These are phyloP conservation scores for Terfezia boudieri DNA, from an alignment of 495 filamentous ascomycete species.

Conservation along the genomic window DNA sequence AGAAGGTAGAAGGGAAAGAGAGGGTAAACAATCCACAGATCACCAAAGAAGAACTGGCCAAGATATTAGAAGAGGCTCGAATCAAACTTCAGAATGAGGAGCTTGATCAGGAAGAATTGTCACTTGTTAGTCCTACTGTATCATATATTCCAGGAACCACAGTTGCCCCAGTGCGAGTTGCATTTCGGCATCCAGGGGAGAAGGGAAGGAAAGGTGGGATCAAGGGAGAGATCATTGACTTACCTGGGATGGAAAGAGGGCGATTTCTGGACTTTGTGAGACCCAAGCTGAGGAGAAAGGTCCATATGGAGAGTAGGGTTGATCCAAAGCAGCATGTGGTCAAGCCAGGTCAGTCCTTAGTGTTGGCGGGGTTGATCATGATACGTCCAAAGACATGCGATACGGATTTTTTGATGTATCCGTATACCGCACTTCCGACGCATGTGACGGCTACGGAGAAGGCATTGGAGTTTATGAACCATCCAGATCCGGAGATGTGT, in stretches of 20 bases:
- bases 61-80: not conserved
- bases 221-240: slow-evolving; percentile 78
- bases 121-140: slow-evolving; percentile 38
- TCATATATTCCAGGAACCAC: slow-evolving; percentile 83
- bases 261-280: slow-evolving; percentile 45
- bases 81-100: not conserved
- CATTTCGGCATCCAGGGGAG: slow-evolving; percentile 26
- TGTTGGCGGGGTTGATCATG: slow-evolving; percentile 71
- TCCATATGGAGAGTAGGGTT: slow-evolving; percentile 56
- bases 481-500: slow-evolving; percentile 4
- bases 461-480: slow-evolving; percentile 28
- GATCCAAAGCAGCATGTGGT: slow-evolving; percentile 44
- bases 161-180: slow-evolving; percentile 73
- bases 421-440: slow-evolving; percentile 49
- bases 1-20: not conserved
- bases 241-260: slow-evolving; percentile 62
- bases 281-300: slow-evolving; percentile 34
- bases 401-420: slow-evolving; percentile 44
- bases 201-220: slow-evolving; percentile 20
- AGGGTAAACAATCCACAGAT: not conserved
- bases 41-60: not conserved
- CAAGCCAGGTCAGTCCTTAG: slow-evolving; percentile 58
- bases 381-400: slow-evolving; percentile 52
- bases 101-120: not conserved
- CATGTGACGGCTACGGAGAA: slow-evolving; percentile 64